Percentiles rank a stretch among this genome's conserved stretches.
Evolutionary conservation across 306 rosid genomes (phyloP).

Genomic region (Sicyos baderoa): DNA sequence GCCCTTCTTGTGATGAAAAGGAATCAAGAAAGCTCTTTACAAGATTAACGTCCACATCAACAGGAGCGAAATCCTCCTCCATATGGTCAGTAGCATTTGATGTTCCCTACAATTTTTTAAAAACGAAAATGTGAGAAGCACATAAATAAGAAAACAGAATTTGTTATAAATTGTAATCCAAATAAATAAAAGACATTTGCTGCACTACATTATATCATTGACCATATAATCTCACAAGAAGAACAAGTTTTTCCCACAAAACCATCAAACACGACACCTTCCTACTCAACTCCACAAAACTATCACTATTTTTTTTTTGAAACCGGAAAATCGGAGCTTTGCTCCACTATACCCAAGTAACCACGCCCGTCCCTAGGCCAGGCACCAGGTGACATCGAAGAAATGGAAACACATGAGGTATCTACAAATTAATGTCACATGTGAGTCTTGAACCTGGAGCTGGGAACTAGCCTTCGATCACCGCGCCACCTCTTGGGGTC

Average conservation of each 20-base stretch:
- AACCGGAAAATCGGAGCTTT: too few relatives aligned
- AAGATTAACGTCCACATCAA: conserved; percentile 87
- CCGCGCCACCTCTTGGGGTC: too few relatives aligned
- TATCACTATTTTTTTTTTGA: too few relatives aligned
- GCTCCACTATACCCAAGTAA: too few relatives aligned
- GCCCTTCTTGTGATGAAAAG: conserved; percentile 90
- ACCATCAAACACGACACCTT: neutral
- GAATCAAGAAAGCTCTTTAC: conserved; percentile 89
- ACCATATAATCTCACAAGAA: neutral
- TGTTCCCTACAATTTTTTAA: conserved; percentile 45
- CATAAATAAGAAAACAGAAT: neutral
- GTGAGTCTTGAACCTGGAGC: too few relatives aligned
- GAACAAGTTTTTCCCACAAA: neutral
- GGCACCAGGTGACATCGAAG: too few relatives aligned
- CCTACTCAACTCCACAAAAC: neutral
- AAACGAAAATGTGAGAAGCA: neutral
- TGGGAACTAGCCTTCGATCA: too few relatives aligned
- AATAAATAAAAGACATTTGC: neutral
- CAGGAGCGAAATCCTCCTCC: conserved; percentile 79
- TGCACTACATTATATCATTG: neutral
- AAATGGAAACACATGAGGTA: too few relatives aligned
- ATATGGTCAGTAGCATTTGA: conserved; percentile 42
- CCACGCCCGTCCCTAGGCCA: too few relatives aligned
- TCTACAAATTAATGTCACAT: too few relatives aligned
- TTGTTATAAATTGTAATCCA: neutral